Base-by-base conservation (phyloP, 2,329 filamentous ascomycete genomes). In the Aspergillus melleus region DNA sequence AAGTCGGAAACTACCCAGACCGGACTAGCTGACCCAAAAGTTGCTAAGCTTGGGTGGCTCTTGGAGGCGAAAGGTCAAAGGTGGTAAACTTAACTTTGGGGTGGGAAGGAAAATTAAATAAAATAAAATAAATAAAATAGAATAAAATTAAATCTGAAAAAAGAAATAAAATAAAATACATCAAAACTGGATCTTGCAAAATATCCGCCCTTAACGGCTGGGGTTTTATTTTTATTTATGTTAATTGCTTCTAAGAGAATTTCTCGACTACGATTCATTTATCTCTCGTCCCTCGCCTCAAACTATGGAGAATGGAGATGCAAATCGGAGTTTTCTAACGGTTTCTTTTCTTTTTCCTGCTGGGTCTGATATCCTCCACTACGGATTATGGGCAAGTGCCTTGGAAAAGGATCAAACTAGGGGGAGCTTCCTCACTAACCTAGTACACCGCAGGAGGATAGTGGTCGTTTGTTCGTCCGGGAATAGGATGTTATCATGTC, bases 21-120 rank as follows among this genome's bases (percentile, higher is more conserved):
- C 47, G 44, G 55, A 57, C 58, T 64, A 55, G 58, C 56, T 54
- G 46, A 54, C 52, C 54, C 58, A 59, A 52, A 60, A 60, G 56
- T 61, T 61, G 49, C 55, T 55, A 61, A 63, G 62, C 60, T 64
- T 57, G 53, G 55, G 59, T 61, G 61, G 56, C 36, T 53, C 54
- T 57, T 46, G 36, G 54, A 19, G 49, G 49, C 22, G 49, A 56
- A 58, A 57, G 26, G 50, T 42, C n/a, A 54, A 54, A 16, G 32
- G 26, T 29, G 36, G 36, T 42, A n/a, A 42, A 42, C 3, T 42
- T 42, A 42, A 42, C 14, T 42, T 42, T 42, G 16, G 36, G 16
- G 36, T 12, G 32, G 32, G 32, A 36, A 6, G 32, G 12, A 12
- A 36, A 14, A 14, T 4, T 4, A 36, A 39, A 39, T 39, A 6